Base-by-base conservation (phyloP, 768 basidiomycete species). In the Rhodosporidiobolus odoratus region DNA sequence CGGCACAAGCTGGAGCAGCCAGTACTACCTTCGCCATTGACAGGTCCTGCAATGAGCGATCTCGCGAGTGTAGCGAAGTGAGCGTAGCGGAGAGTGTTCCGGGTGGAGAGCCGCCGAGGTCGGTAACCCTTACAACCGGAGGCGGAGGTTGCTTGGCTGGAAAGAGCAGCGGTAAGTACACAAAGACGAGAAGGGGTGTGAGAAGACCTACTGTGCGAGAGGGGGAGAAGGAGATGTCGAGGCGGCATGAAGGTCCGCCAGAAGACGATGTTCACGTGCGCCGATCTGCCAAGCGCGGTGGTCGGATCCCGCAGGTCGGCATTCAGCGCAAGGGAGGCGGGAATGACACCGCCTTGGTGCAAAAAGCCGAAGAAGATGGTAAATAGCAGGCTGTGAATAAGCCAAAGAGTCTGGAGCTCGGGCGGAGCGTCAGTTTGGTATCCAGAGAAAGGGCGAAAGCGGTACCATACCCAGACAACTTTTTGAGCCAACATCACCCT, bases 171-270 rank as follows among this genome's bases (percentile, higher is more conserved):
- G 6, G 6, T 2, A 45, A 1, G n/a, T 10, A n/a, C n/a, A 41
- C 16, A 21, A 13, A 40, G 27, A 41, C 16, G 19, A 2, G 21
- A 30, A n/a, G 37, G 4, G 9, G 30, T 7, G 21, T 35, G 13
- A 9, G n/a, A n/a, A n/a, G n/a, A n/a, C n/a, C n/a, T n/a, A 58
- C 62, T 21, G 2, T n/a, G 13, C 1, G 19, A 13, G 0, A 62
- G 23, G 0, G 72, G 75, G 9, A 73, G 27, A 0, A 75, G 34
- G 17, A 75, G 65, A 37, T 75, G 75, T 2, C 69, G 25, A 13
- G 75, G 75, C 3, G 75, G 68, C 75, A 75, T 73, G 60, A 75
- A 75, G 6, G 72, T 73, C 32, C 53, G 58, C 72, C 72, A 75
- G 40, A 75, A 73, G 13, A 73, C 69, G 19, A 68, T 3, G 21